Evolutionary conservation across 1,139 yeast species (phyloP).

Genomic region (Zhuliangozyma parablackwelliae): DNA sequence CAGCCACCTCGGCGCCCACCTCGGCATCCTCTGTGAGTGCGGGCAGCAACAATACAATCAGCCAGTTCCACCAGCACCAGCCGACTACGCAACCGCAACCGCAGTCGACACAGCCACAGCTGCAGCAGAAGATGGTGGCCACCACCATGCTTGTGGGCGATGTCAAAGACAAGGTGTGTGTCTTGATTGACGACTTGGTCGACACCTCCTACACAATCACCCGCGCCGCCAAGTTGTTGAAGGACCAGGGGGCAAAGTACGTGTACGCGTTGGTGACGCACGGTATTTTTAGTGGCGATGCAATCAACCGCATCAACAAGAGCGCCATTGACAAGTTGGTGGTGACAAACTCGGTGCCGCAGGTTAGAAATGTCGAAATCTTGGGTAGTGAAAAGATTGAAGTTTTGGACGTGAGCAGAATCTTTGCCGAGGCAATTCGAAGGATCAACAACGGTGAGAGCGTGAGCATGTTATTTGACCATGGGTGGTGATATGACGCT

Average conservation of each 20-base stretch:
- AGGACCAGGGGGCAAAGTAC: slow-evolving; percentile 85
- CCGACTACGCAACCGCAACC: background rate
- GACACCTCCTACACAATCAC: slow-evolving; percentile 93
- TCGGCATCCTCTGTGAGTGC: slow-evolving; percentile 14
- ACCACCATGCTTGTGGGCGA: slow-evolving; percentile 94
- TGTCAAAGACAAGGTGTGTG: slow-evolving; percentile 77
- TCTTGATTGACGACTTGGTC: slow-evolving; percentile 85
- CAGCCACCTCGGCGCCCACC: slow-evolving; percentile 24
- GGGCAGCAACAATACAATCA: slow-evolving; percentile 4
- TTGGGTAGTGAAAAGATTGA: slow-evolving; percentile 59
- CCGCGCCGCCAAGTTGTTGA: slow-evolving; percentile 84
- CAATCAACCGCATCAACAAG: slow-evolving; percentile 63
- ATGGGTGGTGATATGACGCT: slow-evolving; percentile 50
- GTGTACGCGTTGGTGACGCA: slow-evolving; percentile 91
- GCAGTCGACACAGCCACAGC: slow-evolving; percentile 8
- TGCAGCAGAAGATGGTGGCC: slow-evolving; percentile 34
- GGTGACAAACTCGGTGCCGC: slow-evolving; percentile 94
- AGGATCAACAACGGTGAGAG: slow-evolving; percentile 96
- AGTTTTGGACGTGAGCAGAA: slow-evolving; percentile 80
- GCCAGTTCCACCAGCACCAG: slow-evolving; percentile 6
- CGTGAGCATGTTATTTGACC: slow-evolving; percentile 89
- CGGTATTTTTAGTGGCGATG: slow-evolving; percentile 91
- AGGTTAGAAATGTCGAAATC: slow-evolving; percentile 51
- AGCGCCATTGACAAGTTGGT: slow-evolving; percentile 79
- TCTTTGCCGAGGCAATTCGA: slow-evolving; percentile 91